Base-by-base conservation (phyloP, 192 early-diverging fungal species). In the Pilobolus umbonatus region DNA sequence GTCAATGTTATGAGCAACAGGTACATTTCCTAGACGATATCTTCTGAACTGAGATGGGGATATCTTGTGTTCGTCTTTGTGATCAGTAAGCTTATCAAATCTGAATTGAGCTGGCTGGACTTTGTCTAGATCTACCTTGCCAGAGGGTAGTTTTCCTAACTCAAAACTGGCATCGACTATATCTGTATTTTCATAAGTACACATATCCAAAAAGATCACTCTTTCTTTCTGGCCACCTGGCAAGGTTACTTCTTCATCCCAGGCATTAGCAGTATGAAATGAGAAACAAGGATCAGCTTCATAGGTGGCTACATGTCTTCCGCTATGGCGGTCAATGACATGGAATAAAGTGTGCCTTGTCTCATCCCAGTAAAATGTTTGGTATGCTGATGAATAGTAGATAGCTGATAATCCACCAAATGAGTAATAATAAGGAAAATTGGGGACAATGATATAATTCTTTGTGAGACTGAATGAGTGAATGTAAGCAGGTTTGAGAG, bases 211-310 rank as follows among this genome's bases (percentile, higher is more conserved):
- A 35, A 58, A 40, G 10, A 73, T 67, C 0, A 64, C 57, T 1
- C 47, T 49, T 38, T 73, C 71, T 2, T n/a, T 24, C 1, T 25
- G 24, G 21, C 65, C 71, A 24, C 48, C 75, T 42, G 60, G 61
- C 19, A 55, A 32, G 22, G 29, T 26, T 4, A 60, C 38, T 3
- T 60, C 60, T 29, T 72, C 67, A 49, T 80, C 78, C 58, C 62
- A 80, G 0, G 76, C 78, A 29, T 80, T 77, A 31, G 68, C 64
- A 45, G 67, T 65, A 55, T 80, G 78, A 52, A 78, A 71, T 11
- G 73, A 38, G 51, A 75, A 80, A 12, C 64, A 74, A 11, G 75
- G 54, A 9, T 65, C 72, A 24, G 60, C 46, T 10, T 71, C 67
- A 51, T 77, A 80, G 5, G 72, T 67, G 36, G 73, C 76, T 1